phyloP scores from a whole-genome alignment of 2,329 filamentous ascomycete genomes.

The Phyllosticta capitalensis region DNA sequence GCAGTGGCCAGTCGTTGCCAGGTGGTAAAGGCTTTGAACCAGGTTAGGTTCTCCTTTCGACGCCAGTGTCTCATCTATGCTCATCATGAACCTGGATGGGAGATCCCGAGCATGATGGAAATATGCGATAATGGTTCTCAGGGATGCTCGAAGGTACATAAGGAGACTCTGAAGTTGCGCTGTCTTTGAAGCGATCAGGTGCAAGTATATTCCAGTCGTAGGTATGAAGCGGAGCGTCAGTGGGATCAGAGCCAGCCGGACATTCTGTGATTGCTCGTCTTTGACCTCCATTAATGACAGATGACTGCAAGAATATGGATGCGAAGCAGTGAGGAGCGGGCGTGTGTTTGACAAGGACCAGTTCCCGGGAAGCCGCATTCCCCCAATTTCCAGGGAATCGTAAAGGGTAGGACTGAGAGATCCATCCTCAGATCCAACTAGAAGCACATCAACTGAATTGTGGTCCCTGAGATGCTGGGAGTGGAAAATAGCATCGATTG shows the following conservation, averaged over 20 bases:
- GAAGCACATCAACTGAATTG: conserved; percentile 68
- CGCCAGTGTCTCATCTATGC: conserved; percentile 65
- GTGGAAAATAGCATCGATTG: conserved; percentile 31
- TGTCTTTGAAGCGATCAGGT: conserved; percentile 75
- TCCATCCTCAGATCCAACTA: conserved; percentile 63
- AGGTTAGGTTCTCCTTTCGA: conserved; percentile 57
- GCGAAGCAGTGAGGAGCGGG: conserved; percentile 55
- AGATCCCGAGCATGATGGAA: conserved; percentile 77
- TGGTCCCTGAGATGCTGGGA: conserved; percentile 50
- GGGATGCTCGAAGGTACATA: conserved; percentile 72
- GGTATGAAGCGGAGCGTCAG: conserved; percentile 78
- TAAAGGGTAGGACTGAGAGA: conserved; percentile 71
- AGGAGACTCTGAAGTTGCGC: conserved; percentile 81
- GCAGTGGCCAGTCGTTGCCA: conserved; percentile 75
- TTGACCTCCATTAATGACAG: conserved; percentile 52
- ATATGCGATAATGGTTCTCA: conserved; percentile 69
- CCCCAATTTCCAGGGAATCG: conserved; percentile 73
- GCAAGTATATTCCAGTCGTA: conserved; percentile 68
- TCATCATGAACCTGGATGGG: conserved; percentile 65
- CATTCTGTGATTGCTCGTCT: conserved; percentile 26
- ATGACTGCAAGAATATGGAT: conserved; percentile 67
- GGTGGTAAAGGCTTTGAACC: conserved; percentile 69
- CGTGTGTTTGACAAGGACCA: conserved; percentile 37
- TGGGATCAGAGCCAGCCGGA: conserved; percentile 41
- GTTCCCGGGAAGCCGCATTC: conserved; percentile 43